phyloP scores from a whole-genome alignment of 345 rosid genomes.

The Streptanthus diversifolius region DNA sequence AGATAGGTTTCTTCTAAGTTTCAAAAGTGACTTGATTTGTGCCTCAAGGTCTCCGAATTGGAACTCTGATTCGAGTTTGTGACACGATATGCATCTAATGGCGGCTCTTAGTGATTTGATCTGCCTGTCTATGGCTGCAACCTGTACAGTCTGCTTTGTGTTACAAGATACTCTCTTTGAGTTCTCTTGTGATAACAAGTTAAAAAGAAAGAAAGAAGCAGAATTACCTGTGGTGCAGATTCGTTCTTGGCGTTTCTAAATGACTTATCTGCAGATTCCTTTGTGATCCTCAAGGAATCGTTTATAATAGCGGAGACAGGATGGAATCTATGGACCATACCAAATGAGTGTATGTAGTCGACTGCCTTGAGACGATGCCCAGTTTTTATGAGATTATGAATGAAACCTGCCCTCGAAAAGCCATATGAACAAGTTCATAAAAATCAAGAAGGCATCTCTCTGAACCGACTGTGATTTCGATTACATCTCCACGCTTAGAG shows the following conservation, averaged over 20 bases:
- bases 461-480: background rate
- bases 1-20: background rate
- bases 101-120: conserved; percentile 13
- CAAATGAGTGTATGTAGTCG: conserved; percentile 34
- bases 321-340: conserved; percentile 35
- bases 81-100: conserved; percentile 16
- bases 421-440: background rate
- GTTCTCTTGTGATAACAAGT: conserved; percentile 1
- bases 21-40: conserved; percentile 9
- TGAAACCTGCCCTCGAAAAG: conserved; percentile 15
- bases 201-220: background rate
- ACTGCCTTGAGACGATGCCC: conserved; percentile 36
- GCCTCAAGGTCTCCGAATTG: background rate
- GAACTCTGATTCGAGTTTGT: conserved; percentile 30
- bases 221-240: conserved; percentile 11
- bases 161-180: background rate
- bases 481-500: background rate
- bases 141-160: background rate
- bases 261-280: conserved; percentile 4
- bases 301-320: conserved; percentile 32
- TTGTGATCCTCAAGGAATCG: conserved; percentile 32
- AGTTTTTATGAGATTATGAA: conserved; percentile 31
- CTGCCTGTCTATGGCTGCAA: conserved; percentile 28
- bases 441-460: background rate
- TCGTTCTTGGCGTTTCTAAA: conserved; percentile 11